Conservation (phyloP, 2,329 filamentous ascomycete genomes). For the Seiridium cupressi region DNA sequence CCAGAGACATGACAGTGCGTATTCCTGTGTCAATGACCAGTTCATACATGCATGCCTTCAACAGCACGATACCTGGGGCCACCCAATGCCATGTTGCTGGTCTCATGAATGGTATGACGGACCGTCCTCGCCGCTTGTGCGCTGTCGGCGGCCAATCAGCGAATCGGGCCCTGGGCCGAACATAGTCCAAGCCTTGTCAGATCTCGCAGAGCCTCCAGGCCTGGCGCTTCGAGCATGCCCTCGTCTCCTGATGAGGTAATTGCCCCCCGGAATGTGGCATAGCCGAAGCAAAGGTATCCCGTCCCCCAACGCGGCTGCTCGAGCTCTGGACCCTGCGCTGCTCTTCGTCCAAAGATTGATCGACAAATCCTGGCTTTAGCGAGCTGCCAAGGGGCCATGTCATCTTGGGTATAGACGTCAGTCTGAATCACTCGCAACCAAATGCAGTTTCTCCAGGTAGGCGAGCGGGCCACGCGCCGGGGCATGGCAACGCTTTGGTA, state of each 20-base stretch:
- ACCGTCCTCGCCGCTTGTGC: not conserved
- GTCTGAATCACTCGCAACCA: conserved; percentile 18
- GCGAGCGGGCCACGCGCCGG: not conserved
- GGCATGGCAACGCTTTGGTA: not conserved
- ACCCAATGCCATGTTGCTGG: not conserved
- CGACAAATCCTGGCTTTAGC: conserved; percentile 15
- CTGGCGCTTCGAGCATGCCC: not conserved
- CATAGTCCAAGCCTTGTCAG: not conserved
- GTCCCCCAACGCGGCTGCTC: not conserved
- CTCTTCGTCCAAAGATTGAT: conserved; percentile 17
- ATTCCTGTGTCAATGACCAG: not conserved
- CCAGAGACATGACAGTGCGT: too few relatives aligned
- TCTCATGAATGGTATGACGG: not conserved
- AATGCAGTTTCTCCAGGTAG: not conserved
- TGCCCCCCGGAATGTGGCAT: not conserved
- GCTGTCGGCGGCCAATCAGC: not conserved
- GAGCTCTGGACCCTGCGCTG: not conserved
- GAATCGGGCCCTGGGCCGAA: conserved; percentile 4
- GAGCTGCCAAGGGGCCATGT: conserved; percentile 14
- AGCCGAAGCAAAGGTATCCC: not conserved
- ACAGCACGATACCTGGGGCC: not conserved
- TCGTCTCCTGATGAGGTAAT: not conserved
- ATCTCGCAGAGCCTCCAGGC: conserved; percentile 1
- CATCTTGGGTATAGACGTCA: conserved; percentile 20
- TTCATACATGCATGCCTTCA: not conserved